A percentile compares a stretch with the other conserved stretches of the same genome.
Evolutionary conservation across 2,329 filamentous ascomycete genomes (phyloP).

Genomic region (Pseudogymnoascus sp.): DNA sequence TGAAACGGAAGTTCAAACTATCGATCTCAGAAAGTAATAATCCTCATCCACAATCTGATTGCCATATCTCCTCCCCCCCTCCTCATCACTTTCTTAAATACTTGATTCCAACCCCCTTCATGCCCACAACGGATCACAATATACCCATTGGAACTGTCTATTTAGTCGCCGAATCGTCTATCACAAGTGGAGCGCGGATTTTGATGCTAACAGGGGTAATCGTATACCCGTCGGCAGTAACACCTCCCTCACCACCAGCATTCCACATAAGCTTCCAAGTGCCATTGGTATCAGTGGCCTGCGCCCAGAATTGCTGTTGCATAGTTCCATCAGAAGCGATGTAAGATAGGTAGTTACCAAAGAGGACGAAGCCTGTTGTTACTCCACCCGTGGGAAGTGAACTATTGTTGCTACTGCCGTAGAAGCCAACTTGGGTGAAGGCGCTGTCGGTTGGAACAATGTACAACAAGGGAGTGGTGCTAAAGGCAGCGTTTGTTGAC

Average conservation of each 20-base stretch:
- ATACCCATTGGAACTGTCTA: background rate
- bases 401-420: conserved; percentile 15
- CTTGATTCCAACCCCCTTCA: background rate
- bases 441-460: conserved; percentile 23
- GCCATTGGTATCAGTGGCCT: conserved; percentile 14
- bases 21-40: background rate
- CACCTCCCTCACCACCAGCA: conserved; percentile 5
- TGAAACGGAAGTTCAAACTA: background rate
- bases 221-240: background rate
- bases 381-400: conserved; percentile 18
- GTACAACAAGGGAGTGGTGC: conserved; percentile 19
- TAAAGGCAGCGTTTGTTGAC: conserved; percentile 19
- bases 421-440: conserved; percentile 25
- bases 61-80: background rate
- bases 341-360: conserved; percentile 29
- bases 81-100: background rate
- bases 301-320: conserved; percentile 23
- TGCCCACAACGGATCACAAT: background rate
- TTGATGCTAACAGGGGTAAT: background rate
- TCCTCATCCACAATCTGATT: background rate
- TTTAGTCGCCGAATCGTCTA: background rate
- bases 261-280: conserved; percentile 25
- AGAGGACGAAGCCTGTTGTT: conserved; percentile 27
- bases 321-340: conserved; percentile 18
- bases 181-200: background rate